Base-by-base conservation (phyloP, 2,329 filamentous ascomycete genomes). In the Chrysoporthe deuterocubensis region DNA sequence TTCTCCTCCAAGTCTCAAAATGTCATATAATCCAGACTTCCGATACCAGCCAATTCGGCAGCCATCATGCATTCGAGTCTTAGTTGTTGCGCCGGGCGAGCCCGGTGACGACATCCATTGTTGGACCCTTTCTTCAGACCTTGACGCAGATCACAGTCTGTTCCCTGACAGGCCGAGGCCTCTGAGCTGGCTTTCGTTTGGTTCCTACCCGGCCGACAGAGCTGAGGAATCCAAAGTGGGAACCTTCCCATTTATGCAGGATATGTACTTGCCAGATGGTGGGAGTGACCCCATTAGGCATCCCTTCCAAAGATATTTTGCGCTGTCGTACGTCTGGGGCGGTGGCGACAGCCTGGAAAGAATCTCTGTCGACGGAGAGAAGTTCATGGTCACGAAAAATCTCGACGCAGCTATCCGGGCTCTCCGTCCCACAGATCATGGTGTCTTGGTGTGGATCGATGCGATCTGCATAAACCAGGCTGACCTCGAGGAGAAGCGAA, bases 231-330 rank as follows among this genome's bases (percentile, higher is more conserved):
- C 16, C 44, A 48, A 48, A 48, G 44, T n/a, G 44, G 4, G 4
- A 32, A 26, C 42, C 6, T 61, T 48, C 9, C 16, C 18, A 85
- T 2, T 21, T 59, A 0, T 69, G 34, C 2, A 84, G 7, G 43
- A 44, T 13, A 9, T 44, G 43, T 44, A 44, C 43, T 44, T 44
- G 43, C 43, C 43, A 44, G 43, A 44, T 14, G 43, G 43, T 44
- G 43, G 43, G 43, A 14, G 43, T 14, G 11, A 44, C 43, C 8
- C 43, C 9, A 14, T 44, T 44, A 44, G 8, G 43, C 43, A 44
- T 44, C 43, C 43, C 16, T 44, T 44, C 43, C 43, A 44, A 14
- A 44, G 43, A 11, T 44, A 44, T 44, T 44, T 44, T 44, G 43
- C 43, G 43, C 43, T 44, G 43, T 44, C 43, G 43, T 44, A 44